Percentiles rank a stretch among this genome's conserved stretches.
Evolutionary conservation across 805 yeast species (phyloP).

Genomic region (Cyberlindnera americana): DNA sequence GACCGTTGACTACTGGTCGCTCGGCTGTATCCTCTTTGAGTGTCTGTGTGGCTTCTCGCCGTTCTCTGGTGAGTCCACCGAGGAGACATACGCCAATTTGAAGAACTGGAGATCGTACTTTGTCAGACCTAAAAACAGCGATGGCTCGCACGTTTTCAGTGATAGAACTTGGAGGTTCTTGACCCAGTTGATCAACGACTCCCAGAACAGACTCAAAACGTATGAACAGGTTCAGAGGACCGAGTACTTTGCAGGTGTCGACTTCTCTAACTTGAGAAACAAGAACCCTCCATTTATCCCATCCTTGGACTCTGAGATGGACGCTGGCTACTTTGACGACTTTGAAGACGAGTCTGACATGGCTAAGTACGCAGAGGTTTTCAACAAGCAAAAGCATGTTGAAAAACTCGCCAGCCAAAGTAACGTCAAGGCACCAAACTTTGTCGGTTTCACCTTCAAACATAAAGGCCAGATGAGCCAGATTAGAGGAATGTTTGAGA

Average conservation of each 20-base stretch:
- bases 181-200: conserved; percentile 74
- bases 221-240: conserved; percentile 78
- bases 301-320: conserved; percentile 93
- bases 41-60: conserved; percentile 97
- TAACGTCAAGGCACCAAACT: conserved; percentile 57
- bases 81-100: conserved; percentile 91
- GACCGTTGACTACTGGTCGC: conserved; percentile 98
- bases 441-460: conserved; percentile 94
- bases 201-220: conserved; percentile 66
- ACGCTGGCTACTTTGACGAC: conserved; percentile 98
- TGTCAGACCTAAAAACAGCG: conserved; percentile 86
- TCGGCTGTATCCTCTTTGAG: conserved; percentile 96
- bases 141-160: conserved; percentile 87
- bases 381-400: conserved; percentile 84
- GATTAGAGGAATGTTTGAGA: conserved; percentile 27
- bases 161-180: conserved; percentile 95
- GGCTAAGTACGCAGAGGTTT: conserved; percentile 96
- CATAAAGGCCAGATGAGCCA: conserved; percentile 48
- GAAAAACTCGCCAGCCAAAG: conserved; percentile 73
- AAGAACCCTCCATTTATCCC: conserved; percentile 94
- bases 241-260: conserved; percentile 80
- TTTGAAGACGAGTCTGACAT: conserved; percentile 94
- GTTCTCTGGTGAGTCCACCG: conserved; percentile 87
- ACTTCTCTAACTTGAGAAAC: conserved; percentile 67
- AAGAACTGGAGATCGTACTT: conserved; percentile 89